Evolutionary conservation across 805 yeast species (phyloP), one percentile per base, ranked within the genome.

Genomic region (Sugiyamaella marilandica): DNA sequence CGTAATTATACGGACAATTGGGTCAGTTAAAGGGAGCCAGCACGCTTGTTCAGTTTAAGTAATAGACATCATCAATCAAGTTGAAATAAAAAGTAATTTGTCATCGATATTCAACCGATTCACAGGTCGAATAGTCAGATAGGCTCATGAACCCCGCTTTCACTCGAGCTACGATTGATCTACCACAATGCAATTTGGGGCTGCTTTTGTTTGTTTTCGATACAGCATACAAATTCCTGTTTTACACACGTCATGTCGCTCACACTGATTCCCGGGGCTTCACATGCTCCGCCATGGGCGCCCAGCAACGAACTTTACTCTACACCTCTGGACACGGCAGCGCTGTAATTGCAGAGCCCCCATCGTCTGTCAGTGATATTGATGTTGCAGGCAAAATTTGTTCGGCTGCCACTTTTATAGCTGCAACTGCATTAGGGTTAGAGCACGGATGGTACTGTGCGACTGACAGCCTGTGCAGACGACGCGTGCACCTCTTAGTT

Each of bases 211-310:
- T n/a, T n/a, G n/a, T n/a, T 24, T 24, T 24, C 7, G 29, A 24
- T 24, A 24, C 7, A 24, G 3, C 29, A 24, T 34, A 34, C 39
- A 34, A 34, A 8, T 16, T 3, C 39, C 18, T 34, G 14, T n/a
- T 34, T 4, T 34, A 34, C 18, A 8, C 14, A n/a, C 4, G 18
- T 21, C 21, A 54, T 65, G 69, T 65, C 32, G 62, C 62, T 59
- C 65, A 59, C 55, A 63, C 68, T 66, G 70, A 66, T 66, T 66
- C 69, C 70, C 69, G 65, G 59, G 59, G 54, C 60, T 31, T 64
- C 70, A 65, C 47, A 21, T 13, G 14, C 31, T 21, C 70, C 51
- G 59, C 55, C 65, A 55, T 61, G 61, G 70, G 69, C 59, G 70
- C 70, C 70, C 70, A 66, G 69, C 63, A 62, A 56, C 57, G 66